phyloP scores from a whole-genome alignment of 148 eudicot genomes.

The Oxyria digyna region DNA sequence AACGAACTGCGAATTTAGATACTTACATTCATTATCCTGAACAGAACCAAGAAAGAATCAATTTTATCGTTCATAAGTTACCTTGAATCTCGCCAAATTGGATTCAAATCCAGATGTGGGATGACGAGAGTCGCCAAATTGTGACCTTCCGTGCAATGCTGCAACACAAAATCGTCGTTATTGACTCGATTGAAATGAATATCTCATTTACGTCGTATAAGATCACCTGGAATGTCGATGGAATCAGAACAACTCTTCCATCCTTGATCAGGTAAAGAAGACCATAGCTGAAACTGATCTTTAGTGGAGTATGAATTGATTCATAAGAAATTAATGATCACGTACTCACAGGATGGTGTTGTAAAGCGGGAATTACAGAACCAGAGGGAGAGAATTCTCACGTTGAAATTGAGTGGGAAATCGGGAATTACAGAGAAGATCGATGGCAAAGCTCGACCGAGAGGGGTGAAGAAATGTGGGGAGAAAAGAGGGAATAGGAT shows the following conservation, averaged over 20 bases:
- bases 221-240: slow-evolving; percentile 21
- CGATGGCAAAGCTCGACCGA: slow-evolving; percentile 33
- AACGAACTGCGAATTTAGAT: slow-evolving; percentile 43
- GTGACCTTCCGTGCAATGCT: slow-evolving; percentile 20
- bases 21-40: neutral
- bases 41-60: neutral
- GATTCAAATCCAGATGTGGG: slow-evolving; percentile 10
- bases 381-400: neutral
- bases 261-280: slow-evolving; percentile 73
- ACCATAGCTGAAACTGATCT: slow-evolving; percentile 52
- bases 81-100: slow-evolving; percentile 12
- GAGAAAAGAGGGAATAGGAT: slow-evolving; percentile 26
- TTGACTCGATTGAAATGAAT: neutral
- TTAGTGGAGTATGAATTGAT: neutral
- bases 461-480: slow-evolving; percentile 37
- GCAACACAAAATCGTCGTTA: neutral
- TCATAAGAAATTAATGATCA: slow-evolving; percentile 10
- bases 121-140: slow-evolving; percentile 12
- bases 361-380: slow-evolving; percentile 51
- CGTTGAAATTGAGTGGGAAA: neutral
- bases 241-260: slow-evolving; percentile 49
- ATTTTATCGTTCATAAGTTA: neutral
- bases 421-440: slow-evolving; percentile 34
- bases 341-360: slow-evolving; percentile 59
- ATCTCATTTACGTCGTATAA: neutral